Conservation (phyloP, 805 yeast species). For the Starmera dryadoides region DNA sequence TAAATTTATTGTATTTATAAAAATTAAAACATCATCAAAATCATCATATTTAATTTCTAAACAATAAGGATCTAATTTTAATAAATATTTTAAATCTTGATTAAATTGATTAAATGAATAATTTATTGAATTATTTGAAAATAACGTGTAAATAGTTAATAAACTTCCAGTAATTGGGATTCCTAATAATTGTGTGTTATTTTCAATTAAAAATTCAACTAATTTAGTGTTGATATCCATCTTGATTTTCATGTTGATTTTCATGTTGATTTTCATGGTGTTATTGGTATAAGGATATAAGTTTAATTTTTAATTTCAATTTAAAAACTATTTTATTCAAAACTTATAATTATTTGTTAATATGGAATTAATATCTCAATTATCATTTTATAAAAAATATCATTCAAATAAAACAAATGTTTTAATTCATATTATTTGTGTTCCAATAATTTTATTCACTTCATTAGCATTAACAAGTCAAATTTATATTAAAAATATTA, state of each 20-base stretch:
- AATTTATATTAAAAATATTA: constrained; percentile 21
- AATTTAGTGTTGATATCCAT: background rate
- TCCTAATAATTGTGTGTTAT: background rate
- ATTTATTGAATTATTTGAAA: constrained; percentile 1
- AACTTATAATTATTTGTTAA: too few relatives aligned
- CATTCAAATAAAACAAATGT: constrained; percentile 57
- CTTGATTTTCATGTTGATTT: too few relatives aligned
- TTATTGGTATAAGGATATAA: too few relatives aligned
- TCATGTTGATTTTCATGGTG: too few relatives aligned
- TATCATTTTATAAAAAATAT: constrained; percentile 54
- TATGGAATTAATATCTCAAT: constrained; percentile 27
- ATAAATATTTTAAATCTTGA: background rate
- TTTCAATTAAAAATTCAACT: background rate
- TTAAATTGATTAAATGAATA: background rate
- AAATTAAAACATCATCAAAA: constrained; percentile 1
- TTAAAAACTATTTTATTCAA: too few relatives aligned
- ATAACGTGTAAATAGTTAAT: constrained; percentile 8
- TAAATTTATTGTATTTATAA: background rate
- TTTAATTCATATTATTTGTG: constrained; percentile 66
- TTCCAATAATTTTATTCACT: constrained; percentile 67
- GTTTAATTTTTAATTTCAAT: too few relatives aligned
- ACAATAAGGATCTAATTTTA: background rate
- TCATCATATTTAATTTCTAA: constrained; percentile 1
- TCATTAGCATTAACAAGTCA: constrained; percentile 34
- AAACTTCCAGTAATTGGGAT: constrained; percentile 11